These are phyloP conservation scores for Solanum tacnaense DNA, from an alignment of 257 asterid genomes.

Conservation along the genomic window DNA sequence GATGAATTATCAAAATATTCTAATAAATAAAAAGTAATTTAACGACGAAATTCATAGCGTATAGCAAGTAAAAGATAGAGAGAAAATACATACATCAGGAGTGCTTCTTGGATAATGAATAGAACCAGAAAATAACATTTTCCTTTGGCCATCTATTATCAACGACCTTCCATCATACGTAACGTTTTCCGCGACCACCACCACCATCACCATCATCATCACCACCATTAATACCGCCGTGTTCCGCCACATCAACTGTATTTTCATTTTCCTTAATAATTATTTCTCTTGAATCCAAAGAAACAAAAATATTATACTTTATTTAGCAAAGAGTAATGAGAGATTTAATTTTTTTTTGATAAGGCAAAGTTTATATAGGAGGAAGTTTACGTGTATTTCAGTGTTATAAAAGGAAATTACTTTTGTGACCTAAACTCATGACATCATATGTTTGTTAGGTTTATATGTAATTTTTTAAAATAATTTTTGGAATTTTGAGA, in stretches of 20 bases:
- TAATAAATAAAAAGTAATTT: too few relatives aligned
- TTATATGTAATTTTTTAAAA: not conserved
- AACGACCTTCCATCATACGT: constrained; percentile 62
- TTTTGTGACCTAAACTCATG: not conserved
- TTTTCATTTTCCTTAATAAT: not conserved
- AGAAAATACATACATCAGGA: constrained; percentile 44
- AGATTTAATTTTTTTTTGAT: not conserved
- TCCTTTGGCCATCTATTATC: constrained; percentile 50
- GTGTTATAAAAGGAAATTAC: not conserved
- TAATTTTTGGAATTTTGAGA: not conserved
- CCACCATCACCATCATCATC: not conserved
- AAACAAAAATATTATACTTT: not conserved
- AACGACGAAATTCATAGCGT: not conserved
- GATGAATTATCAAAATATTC: too few relatives aligned
- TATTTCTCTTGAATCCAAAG: not conserved
- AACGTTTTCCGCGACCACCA: constrained; percentile 28
- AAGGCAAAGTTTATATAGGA: not conserved
- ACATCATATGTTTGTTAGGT: not conserved
- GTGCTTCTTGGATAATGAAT: constrained; percentile 90
- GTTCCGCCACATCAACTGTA: constrained; percentile 8
- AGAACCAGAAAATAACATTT: constrained; percentile 72
- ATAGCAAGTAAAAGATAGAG: not conserved
- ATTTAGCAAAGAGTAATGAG: not conserved
- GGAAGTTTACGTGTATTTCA: not conserved
- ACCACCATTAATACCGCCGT: not conserved